These are phyloP conservation scores for Podospora comata DNA, from an alignment of 495 filamentous ascomycete genomes.

Conservation along the genomic window DNA sequence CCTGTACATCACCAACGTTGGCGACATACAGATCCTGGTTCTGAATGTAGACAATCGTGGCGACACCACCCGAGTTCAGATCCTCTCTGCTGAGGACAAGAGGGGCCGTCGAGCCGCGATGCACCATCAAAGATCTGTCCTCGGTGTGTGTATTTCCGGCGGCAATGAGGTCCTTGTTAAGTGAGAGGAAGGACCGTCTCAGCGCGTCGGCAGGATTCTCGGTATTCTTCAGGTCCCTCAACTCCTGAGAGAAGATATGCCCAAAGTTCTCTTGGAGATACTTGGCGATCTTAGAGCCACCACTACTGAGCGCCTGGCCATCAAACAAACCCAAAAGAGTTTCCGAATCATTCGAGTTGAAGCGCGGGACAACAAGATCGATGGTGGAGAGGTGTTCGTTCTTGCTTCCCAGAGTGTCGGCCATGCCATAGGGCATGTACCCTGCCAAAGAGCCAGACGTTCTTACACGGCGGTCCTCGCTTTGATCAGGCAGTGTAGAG, in stretches of 20 bases:
- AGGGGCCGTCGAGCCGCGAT: constrained; percentile 66
- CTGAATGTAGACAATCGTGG: constrained; percentile 86
- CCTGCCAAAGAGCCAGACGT: constrained; percentile 93
- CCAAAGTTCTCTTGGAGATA: constrained; percentile 94
- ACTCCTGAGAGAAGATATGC: constrained; percentile 74
- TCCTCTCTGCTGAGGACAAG: constrained; percentile 79
- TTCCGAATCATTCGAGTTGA: constrained; percentile 88
- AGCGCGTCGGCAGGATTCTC: constrained; percentile 83
- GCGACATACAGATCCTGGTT: constrained; percentile 88
- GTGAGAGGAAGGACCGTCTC: constrained; percentile 75
- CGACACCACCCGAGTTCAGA: constrained; percentile 81
- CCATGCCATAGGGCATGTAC: constrained; percentile 90
- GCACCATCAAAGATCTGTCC: constrained; percentile 58
- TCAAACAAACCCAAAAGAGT: constrained; percentile 93
- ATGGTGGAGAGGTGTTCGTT: constrained; percentile 96
- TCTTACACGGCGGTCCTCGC: constrained; percentile 89
- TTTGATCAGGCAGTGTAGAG: constrained; percentile 88
- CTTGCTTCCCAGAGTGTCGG: constrained; percentile 79
- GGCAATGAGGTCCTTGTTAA: constrained; percentile 93
- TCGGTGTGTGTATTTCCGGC: constrained; percentile 80
- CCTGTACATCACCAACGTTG: constrained; percentile 93
- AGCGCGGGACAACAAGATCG: constrained; percentile 90
- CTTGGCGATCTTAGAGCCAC: constrained; percentile 93
- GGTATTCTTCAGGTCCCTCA: constrained; percentile 61
- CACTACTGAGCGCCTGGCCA: constrained; percentile 75